phyloP scores from a whole-genome alignment of 2,329 filamentous ascomycete species.

The Huntiella abstrusa region DNA sequence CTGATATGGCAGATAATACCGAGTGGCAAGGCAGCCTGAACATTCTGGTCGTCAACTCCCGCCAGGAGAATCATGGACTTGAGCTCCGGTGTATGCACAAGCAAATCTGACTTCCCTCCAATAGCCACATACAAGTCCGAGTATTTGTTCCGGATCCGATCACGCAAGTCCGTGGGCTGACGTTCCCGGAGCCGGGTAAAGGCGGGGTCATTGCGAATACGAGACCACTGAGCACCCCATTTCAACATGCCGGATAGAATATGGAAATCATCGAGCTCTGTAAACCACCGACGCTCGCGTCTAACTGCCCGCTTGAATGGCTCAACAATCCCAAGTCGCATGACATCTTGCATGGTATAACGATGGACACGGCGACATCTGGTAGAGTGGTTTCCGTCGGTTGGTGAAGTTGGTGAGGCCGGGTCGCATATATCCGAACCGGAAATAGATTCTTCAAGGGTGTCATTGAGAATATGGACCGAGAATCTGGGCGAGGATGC shows the following conservation, averaged over 20 bases:
- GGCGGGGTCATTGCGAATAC: constrained; percentile 40
- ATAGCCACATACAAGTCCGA: constrained; percentile 23
- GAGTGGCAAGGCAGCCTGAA: no score
- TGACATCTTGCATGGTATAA: constrained; percentile 36
- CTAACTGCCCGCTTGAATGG: constrained; percentile 44
- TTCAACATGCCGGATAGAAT: constrained; percentile 40
- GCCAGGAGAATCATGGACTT: no score
- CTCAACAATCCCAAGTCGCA: constrained; percentile 38
- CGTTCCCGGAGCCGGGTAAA: constrained; percentile 35
- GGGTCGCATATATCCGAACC: no score
- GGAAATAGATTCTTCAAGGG: constrained; percentile 9
- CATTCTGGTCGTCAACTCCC: no score
- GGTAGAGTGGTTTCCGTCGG: constrained; percentile 19
- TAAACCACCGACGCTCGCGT: constrained; percentile 40
- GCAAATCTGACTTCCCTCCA: background rate
- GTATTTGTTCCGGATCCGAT: constrained; percentile 45
- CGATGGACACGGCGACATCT: constrained; percentile 33
- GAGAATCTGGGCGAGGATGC: background rate
- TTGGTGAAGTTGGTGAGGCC: constrained; percentile 7
- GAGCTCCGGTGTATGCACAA: no score
- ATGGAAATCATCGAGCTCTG: constrained; percentile 41
- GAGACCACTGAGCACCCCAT: constrained; percentile 46
- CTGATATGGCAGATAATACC: no score
- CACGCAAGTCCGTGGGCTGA: constrained; percentile 43
- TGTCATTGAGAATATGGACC: constrained; percentile 14